Evolutionary conservation across 345 rosid genomes (phyloP).

Genomic region (Citrus sp.): DNA sequence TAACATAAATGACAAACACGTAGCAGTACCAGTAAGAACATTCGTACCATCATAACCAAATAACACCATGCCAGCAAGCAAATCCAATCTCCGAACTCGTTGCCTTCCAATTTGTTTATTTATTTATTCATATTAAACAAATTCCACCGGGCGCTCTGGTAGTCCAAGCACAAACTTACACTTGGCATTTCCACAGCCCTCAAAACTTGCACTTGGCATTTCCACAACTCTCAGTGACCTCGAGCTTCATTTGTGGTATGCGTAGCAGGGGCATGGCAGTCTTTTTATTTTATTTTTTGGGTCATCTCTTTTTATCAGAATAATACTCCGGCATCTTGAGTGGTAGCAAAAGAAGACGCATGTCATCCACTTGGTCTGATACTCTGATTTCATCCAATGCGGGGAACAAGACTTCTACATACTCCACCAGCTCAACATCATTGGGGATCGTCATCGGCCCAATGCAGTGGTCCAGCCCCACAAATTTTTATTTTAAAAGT

Average conservation of each 20-base stretch:
- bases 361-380: not conserved
- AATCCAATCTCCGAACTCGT: too few species aligned
- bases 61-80: too few species aligned
- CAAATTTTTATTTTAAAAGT: not conserved
- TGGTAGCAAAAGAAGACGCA: not conserved
- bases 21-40: too few species aligned
- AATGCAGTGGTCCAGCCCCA: not conserved
- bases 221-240: not conserved
- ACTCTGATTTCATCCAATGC: conserved; percentile 6
- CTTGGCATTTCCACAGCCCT: not conserved
- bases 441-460: not conserved
- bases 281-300: too few species aligned
- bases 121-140: too few species aligned
- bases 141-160: not conserved
- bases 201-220: too few species aligned
- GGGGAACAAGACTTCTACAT: not conserved
- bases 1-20: too few species aligned
- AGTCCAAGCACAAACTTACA: not conserved
- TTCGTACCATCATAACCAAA: too few species aligned
- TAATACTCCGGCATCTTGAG: not conserved
- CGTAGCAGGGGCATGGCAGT: too few species aligned
- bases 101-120: too few species aligned
- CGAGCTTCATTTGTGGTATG: not conserved
- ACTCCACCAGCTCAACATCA: not conserved
- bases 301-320: too few species aligned